Evolutionary conservation across 495 filamentous ascomycete genomes (phyloP).

Genomic region (Durotheca rogersii): DNA sequence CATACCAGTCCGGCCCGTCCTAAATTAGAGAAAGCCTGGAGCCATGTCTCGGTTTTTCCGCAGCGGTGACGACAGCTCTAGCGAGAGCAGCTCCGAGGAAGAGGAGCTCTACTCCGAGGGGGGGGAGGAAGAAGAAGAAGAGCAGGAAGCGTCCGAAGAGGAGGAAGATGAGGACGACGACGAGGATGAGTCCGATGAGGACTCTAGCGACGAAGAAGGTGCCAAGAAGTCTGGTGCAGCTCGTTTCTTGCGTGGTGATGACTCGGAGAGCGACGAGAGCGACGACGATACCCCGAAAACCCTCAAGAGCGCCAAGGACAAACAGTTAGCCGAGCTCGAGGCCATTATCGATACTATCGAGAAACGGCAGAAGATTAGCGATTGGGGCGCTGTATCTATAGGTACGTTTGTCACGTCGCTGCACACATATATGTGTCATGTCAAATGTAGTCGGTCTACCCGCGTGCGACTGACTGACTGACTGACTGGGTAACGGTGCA

Average conservation of each 20-base stretch:
- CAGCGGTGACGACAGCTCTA: slow-evolving; percentile 84
- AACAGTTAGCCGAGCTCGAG: slow-evolving; percentile 91
- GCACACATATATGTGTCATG: background rate
- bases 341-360: slow-evolving; percentile 84
- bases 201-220: slow-evolving; percentile 64
- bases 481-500: slow-evolving; percentile 38
- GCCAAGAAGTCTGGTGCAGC: slow-evolving; percentile 62
- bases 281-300: slow-evolving; percentile 80
- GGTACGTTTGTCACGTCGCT: slow-evolving; percentile 55
- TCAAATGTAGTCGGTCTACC: too few species aligned
- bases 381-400: slow-evolving; percentile 90
- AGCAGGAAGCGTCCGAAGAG: slow-evolving; percentile 50
- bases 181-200: slow-evolving; percentile 59
- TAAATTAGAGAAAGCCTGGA: slow-evolving; percentile 7
- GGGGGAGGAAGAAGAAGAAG: slow-evolving; percentile 61
- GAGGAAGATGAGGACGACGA: slow-evolving; percentile 50
- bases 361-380: slow-evolving; percentile 94
- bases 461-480: too few species aligned
- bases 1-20: background rate
- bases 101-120: slow-evolving; percentile 83
- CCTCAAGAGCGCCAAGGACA: slow-evolving; percentile 96
- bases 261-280: slow-evolving; percentile 76
- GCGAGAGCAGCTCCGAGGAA: slow-evolving; percentile 81
- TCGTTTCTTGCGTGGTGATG: slow-evolving; percentile 76
- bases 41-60: slow-evolving; percentile 97